Evolutionary conservation across 2,329 filamentous ascomycete genomes (phyloP), one percentile per base, ranked within the genome.

Genomic region (Colletotrichum orbiculare): DNA sequence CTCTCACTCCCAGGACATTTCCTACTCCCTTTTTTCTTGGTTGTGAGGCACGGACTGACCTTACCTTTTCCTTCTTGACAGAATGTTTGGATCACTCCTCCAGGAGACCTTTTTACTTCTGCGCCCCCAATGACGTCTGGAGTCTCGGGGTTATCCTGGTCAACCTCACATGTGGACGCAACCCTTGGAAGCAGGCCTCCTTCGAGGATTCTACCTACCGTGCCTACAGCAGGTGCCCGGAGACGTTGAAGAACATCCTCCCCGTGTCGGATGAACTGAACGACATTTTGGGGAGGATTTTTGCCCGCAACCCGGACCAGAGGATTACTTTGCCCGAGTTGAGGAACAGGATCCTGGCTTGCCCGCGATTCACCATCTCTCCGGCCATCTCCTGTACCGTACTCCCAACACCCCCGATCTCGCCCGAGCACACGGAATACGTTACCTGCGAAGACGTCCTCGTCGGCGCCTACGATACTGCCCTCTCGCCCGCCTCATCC

Each of bases 161-260:
- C 73, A 99, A 99, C 83, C 85, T 99, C 71, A 97, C 94, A 55
- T 99, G 96, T 81, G 96, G 96, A 75, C 93, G 96, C 77, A 99
- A 99, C 80, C 96, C 96, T 65, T 99, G 96, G 96, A 98, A 98
- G 82, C 91, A 96, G 77, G 96, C 96, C 67, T 97, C 94, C 11
- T 84, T 89, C 71, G 93, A 97, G 77, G 96, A 99, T 79, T 93
- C 93, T 69, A 98, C 96, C 49, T 99, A 98, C 86, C 89, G 91
- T 73, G 94, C 94, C 59, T 98, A 92, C 80, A 87, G 92, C 71
- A 91, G 91, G 82, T 93, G 94, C 75, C 88, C 89, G 67, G 90
- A 91, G 74, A 99, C 98, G 78, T 83, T 99, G 70, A 91, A 94
- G 83, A 92, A 93, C 68, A 99, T 99, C 72, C 86, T 99, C 62